Percentiles rank a stretch among this genome's conserved stretches.
These are phyloP conservation scores for Beta macrorhiza DNA, from an alignment of 179 eudicot genomes.

Conservation along the genomic window DNA sequence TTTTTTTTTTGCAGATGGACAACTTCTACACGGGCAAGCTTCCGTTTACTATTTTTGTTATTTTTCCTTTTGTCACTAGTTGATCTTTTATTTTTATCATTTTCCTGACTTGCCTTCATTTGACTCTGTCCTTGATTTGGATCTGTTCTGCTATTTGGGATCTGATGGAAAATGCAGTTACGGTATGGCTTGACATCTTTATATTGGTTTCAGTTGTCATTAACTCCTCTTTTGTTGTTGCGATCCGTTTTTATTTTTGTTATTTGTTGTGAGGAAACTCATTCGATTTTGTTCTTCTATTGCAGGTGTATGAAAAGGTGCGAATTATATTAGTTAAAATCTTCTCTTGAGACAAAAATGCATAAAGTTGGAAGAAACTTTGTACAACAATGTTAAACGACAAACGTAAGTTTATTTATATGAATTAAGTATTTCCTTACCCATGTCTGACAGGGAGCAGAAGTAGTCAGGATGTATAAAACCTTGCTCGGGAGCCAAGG, in stretches of 20 bases:
- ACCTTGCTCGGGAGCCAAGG: constrained; percentile 86
- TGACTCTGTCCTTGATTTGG: constrained; percentile 15
- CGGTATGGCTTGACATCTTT: constrained; percentile 36
- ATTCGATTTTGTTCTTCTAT: constrained; percentile 16
- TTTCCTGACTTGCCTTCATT: constrained; percentile 12
- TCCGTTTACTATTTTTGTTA: neutral
- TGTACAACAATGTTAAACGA: neutral
- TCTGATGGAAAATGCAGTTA: constrained; percentile 36
- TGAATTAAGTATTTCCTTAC: constrained; percentile 4
- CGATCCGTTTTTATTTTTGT: neutral
- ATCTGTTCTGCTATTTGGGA: constrained; percentile 13
- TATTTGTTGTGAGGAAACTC: neutral
- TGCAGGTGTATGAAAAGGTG: constrained; percentile 96
- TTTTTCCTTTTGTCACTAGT: neutral
- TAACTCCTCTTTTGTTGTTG: neutral
- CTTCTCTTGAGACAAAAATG: neutral
- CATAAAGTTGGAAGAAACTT: neutral
- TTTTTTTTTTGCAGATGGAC: constrained; percentile 68
- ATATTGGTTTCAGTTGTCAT: neutral
- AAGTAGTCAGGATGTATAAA: constrained; percentile 99
- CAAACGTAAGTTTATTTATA: constrained; percentile 2
- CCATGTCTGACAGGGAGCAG: constrained; percentile 69
- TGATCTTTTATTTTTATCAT: constrained; percentile 17
- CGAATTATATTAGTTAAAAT: constrained; percentile 9
- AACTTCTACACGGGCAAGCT: constrained; percentile 89